Evolutionary conservation across 352 stramenopile genomes (phyloP).

Genomic region (Phytophthora fragariaefolia): DNA sequence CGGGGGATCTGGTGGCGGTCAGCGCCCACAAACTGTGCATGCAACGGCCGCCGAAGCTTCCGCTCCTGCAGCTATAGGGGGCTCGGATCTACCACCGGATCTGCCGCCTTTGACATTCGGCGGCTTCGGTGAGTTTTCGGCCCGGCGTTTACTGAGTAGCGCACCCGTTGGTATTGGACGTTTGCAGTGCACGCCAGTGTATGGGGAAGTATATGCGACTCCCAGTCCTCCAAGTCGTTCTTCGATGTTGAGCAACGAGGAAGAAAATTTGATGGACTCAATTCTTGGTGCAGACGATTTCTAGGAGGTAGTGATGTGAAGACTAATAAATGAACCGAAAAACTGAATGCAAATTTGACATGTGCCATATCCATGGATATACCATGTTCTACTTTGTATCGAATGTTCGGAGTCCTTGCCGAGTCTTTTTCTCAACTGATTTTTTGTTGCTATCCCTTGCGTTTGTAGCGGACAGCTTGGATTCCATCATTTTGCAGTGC

Average conservation of each 20-base stretch:
- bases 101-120: conserved; percentile 59
- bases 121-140: conserved; percentile 31
- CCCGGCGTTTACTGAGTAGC: conserved; percentile 68
- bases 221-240: conserved; percentile 21
- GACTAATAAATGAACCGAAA: conserved; percentile 1
- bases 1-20: conserved; percentile 26
- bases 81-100: conserved; percentile 41
- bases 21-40: conserved; percentile 71
- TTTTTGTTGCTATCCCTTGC: too few species aligned
- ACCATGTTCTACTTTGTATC: too few species aligned
- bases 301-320: conserved; percentile 11
- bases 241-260: conserved; percentile 74
- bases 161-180: conserved; percentile 71
- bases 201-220: conserved; percentile 16
- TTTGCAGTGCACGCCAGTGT: conserved; percentile 61
- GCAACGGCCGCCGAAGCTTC: conserved; percentile 33
- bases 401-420: too few species aligned
- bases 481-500: too few species aligned
- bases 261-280: conserved; percentile 86
- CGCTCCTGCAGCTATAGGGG: conserved; percentile 19
- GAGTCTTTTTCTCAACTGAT: too few species aligned
- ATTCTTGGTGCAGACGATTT: conserved; percentile 62
- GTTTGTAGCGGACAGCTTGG: too few species aligned
- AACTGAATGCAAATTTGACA: too few species aligned
- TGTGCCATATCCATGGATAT: too few species aligned